phyloP scores from a whole-genome alignment of 2,329 filamentous ascomycete species.

The Thielaviopsis punctulata region DNA sequence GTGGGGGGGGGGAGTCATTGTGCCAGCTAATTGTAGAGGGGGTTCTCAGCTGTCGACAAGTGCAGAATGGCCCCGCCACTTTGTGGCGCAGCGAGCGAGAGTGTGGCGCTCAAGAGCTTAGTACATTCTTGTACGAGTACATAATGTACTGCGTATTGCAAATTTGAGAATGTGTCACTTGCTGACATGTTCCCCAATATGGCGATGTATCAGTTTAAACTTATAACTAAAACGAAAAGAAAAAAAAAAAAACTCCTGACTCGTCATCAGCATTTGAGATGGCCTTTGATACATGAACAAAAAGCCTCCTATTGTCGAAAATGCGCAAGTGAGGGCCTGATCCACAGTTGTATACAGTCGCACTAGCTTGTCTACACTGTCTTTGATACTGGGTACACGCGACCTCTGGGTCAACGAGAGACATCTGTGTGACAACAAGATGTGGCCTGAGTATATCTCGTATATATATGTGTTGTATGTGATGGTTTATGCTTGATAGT shows the following conservation, averaged over 20 bases:
- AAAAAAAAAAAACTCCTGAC: neutral
- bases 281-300: neutral
- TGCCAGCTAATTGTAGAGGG: neutral
- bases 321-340: neutral
- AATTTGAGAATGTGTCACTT: too few relatives aligned
- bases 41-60: neutral
- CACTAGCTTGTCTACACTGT: neutral
- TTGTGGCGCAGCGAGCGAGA: neutral
- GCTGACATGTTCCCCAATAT: too few relatives aligned
- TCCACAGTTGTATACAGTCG: slow-evolving; percentile 2
- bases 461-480: neutral
- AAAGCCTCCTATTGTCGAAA: neutral
- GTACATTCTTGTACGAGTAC: too few relatives aligned
- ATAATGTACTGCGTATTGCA: too few relatives aligned
- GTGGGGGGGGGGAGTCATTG: neutral
- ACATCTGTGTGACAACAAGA: neutral
- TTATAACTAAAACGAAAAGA: neutral
- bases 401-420: neutral
- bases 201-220: too few relatives aligned
- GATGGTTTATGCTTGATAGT: neutral
- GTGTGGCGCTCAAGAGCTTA: neutral
- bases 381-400: neutral
- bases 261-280: too few relatives aligned
- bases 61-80: neutral
- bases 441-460: neutral